Evolutionary conservation across 192 early-diverging fungal genomes (phyloP).

Genomic region (Coemansia sp.): DNA sequence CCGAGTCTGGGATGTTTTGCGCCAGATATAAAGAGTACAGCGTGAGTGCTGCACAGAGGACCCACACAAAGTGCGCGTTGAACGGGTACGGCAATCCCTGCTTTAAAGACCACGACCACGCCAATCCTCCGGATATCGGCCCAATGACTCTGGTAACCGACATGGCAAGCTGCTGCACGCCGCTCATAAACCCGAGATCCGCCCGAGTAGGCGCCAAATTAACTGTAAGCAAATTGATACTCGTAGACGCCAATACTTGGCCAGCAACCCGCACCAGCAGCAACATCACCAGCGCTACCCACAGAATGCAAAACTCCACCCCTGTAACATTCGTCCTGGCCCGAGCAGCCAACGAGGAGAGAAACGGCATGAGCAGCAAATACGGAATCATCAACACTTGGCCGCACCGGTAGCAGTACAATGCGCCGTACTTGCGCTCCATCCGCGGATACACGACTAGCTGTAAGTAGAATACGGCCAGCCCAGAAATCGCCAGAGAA

Average conservation of each 20-base stretch:
- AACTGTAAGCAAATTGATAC: conserved; percentile 37
- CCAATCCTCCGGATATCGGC: conserved; percentile 21
- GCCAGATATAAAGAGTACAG: conserved; percentile 8
- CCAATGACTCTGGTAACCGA: conserved; percentile 19
- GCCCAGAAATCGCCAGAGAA: too few relatives aligned
- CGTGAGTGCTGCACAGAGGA: conserved; percentile 13
- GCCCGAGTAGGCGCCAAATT: conserved; percentile 7
- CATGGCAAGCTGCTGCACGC: conserved; percentile 16
- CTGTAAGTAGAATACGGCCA: too few relatives aligned
- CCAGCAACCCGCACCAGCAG: conserved; percentile 19
- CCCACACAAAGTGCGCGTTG: conserved; percentile 47
- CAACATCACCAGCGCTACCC: conserved; percentile 14
- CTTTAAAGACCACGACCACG: conserved; percentile 43
- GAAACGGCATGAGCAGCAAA: too few relatives aligned
- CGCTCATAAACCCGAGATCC: not conserved
- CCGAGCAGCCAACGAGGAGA: too few relatives aligned
- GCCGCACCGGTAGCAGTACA: too few relatives aligned
- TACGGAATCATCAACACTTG: too few relatives aligned
- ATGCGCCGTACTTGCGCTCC: conserved; percentile 38
- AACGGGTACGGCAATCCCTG: conserved; percentile 34
- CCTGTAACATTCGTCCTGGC: too few relatives aligned
- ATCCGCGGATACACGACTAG: conserved; percentile 52
- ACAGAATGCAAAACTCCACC: conserved; percentile 8
- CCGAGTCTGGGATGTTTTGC: conserved; percentile 18
- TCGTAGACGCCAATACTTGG: conserved; percentile 25